Evolutionary conservation across 768 basidiomycete genomes (phyloP).

Genomic region (Pulveroboletus sp.): DNA sequence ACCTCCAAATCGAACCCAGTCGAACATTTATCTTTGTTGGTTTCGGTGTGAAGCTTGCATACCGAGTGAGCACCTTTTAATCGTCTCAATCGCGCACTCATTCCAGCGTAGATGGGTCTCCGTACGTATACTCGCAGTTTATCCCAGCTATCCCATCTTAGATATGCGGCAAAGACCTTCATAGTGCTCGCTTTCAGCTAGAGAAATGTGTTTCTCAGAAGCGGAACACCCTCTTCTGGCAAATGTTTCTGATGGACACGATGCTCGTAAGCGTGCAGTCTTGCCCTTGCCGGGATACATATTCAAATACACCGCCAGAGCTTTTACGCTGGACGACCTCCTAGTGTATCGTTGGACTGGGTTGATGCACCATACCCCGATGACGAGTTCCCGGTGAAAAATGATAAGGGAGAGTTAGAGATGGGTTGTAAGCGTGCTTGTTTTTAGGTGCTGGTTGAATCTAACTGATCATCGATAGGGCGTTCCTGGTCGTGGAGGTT

Average conservation of each 20-base stretch:
- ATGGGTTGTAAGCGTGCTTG: constrained; percentile 39
- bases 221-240: constrained; percentile 63
- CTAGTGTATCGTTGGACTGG: constrained; percentile 48
- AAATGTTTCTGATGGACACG: constrained; percentile 60
- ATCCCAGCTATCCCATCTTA: not conserved
- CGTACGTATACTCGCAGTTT: constrained; percentile 34
- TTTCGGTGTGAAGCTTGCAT: constrained; percentile 52
- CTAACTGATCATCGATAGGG: constrained; percentile 34
- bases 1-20: constrained; percentile 45
- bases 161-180: constrained; percentile 43
- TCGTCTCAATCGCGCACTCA: not conserved
- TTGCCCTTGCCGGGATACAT: not conserved
- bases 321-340: constrained; percentile 57
- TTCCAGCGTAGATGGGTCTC: constrained; percentile 46
- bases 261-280: constrained; percentile 44
- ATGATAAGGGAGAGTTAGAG: constrained; percentile 34
- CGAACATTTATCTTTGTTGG: constrained; percentile 57
- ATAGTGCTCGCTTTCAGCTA: constrained; percentile 58
- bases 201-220: constrained; percentile 40
- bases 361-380: constrained; percentile 56
- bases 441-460: not conserved
- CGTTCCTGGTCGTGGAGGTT: constrained; percentile 55
- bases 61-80: constrained; percentile 45
- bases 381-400: constrained; percentile 36
- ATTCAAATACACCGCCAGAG: constrained; percentile 38